Percentiles rank a stretch among this genome's conserved stretches.
phyloP scores from a whole-genome alignment of 805 yeast genomes.

The Metschnikowia hibisci region DNA sequence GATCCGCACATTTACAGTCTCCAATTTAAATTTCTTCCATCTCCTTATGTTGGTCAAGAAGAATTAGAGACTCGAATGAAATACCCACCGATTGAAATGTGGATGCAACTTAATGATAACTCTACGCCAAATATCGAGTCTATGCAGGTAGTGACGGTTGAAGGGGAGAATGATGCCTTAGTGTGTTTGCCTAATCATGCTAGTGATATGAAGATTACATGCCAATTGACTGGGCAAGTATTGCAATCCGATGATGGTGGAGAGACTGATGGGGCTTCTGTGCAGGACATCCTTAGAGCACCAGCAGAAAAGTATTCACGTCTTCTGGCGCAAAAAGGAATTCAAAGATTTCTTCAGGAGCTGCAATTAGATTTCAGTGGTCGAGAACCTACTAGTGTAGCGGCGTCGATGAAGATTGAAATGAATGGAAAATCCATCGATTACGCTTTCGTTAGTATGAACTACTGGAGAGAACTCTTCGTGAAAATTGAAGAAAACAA shows the following conservation, averaged over 20 bases:
- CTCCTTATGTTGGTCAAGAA: conserved; percentile 27
- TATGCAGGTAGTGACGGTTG: conserved; percentile 41
- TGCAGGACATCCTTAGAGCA: conserved; percentile 17
- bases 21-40: conserved; percentile 46
- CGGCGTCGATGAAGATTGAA: conserved; percentile 35
- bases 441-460: conserved; percentile 43
- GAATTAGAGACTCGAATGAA: conserved; percentile 20
- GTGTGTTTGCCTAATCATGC: conserved; percentile 39
- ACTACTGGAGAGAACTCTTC: conserved; percentile 44
- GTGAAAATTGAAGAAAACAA: conserved; percentile 32
- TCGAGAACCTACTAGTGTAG: conserved; percentile 29
- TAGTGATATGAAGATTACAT: conserved; percentile 45
- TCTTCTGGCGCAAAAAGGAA: conserved; percentile 39
- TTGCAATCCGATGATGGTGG: conserved; percentile 9
- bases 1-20: conserved; percentile 32
- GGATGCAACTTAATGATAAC: conserved; percentile 43
- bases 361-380: conserved; percentile 43
- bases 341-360: conserved; percentile 36
- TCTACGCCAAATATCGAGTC: conserved; percentile 36
- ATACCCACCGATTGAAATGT: conserved; percentile 54
- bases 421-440: conserved; percentile 36
- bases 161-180: conserved; percentile 40
- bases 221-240: conserved; percentile 35
- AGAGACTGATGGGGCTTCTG: conserved; percentile 6
- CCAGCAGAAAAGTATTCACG: conserved; percentile 24